These are phyloP conservation scores for Pilobolus umbonatus DNA, from an alignment of 192 early-diverging fungal species.

Conservation along the genomic window DNA sequence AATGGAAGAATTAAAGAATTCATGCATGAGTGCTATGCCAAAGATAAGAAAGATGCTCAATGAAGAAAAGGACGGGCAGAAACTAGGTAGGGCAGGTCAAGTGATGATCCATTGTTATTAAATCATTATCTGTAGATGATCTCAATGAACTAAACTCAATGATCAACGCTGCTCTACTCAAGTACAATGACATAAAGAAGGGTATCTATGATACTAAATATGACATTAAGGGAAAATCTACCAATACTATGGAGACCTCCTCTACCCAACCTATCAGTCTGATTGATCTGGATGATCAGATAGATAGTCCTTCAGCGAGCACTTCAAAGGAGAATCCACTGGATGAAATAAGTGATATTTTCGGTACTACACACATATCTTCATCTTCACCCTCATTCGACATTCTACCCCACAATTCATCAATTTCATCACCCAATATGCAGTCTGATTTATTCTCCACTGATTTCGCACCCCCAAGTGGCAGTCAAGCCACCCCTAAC, in stretches of 20 bases:
- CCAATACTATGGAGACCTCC: not conserved
- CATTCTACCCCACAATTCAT: not conserved
- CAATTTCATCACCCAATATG: not conserved
- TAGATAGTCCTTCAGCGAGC: not conserved
- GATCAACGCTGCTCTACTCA: constrained; percentile 70
- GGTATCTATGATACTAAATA: constrained; percentile 40
- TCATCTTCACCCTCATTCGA: not conserved
- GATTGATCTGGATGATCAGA: constrained; percentile 41
- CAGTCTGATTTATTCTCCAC: constrained; percentile 5
- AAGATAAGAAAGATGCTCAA: constrained; percentile 67
- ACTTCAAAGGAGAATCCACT: not conserved
- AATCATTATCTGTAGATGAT: constrained; percentile 50
- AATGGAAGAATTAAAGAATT: constrained; percentile 54
- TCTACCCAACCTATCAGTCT: constrained; percentile 29
- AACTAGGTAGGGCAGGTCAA: constrained; percentile 49
- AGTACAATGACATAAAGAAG: constrained; percentile 52
- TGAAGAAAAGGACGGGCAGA: constrained; percentile 65
- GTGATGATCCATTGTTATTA: no score
- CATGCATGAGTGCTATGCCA: constrained; percentile 62
- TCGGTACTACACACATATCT: not conserved
- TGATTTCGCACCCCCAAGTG: not conserved
- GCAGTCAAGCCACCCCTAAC: not conserved
- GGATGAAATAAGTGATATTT: constrained; percentile 19
- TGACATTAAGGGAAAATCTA: constrained; percentile 13
- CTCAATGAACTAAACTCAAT: constrained; percentile 67